These are phyloP conservation scores for Gnomoniopsis smithogilvyi DNA, from an alignment of 2,329 filamentous ascomycete genomes.

Conservation along the genomic window DNA sequence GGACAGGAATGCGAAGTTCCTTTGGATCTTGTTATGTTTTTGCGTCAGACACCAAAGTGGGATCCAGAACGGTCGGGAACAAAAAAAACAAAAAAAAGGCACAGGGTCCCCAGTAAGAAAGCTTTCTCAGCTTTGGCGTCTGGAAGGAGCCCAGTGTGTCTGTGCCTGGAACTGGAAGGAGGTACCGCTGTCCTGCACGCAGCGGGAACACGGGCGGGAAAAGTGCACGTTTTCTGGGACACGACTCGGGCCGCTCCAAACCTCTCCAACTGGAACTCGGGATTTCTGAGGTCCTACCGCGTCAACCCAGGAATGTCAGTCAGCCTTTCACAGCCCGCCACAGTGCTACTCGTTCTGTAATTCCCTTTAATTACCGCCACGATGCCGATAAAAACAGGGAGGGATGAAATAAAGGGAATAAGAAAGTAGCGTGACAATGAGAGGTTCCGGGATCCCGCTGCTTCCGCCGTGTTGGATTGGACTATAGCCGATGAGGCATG, in stretches of 20 bases:
- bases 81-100: too few species aligned
- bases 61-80: too few species aligned
- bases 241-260: slow-evolving; percentile 6
- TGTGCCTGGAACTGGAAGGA: too few species aligned
- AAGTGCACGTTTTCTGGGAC: background rate
- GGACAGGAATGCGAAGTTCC: background rate
- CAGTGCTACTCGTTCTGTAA: background rate
- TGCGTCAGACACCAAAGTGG: too few species aligned
- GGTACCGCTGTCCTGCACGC: background rate
- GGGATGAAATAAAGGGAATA: too few species aligned
- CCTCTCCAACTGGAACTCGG: background rate
- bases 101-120: too few species aligned
- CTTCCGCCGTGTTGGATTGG: background rate
- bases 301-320: slow-evolving; percentile 3
- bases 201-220: background rate
- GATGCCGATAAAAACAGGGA: background rate
- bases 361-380: background rate
- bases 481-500: background rate
- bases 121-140: too few species aligned
- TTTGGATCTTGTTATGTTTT: too few species aligned
- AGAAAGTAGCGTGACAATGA: background rate
- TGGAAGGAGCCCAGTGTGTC: too few species aligned
- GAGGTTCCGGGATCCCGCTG: background rate
- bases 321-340: background rate
- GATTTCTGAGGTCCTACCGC: background rate